Base-by-base conservation (phyloP, 1,284 basidiomycete genomes). In the Phellinidium pouzarii region DNA sequence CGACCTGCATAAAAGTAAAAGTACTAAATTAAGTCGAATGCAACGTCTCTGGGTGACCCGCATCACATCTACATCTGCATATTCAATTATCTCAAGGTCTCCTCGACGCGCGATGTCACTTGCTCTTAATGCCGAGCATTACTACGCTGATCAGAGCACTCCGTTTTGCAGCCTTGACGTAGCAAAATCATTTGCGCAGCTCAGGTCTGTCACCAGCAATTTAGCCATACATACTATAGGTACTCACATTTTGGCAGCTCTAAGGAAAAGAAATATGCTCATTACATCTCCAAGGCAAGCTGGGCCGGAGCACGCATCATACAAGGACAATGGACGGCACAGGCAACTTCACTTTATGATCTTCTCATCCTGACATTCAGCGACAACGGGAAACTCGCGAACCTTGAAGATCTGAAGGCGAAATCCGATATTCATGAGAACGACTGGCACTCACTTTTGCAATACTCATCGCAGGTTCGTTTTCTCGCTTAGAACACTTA, bases 241-340 rank as follows among this genome's bases (percentile, higher is more conserved):
- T 12, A 34, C 51, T 44, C 19, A 48, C 20, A n/a, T 2, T 36
- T 7, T 41, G 47, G 5, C 50, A 89, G 85, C 53, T 69, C 78
- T 4, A 78, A 76, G 60, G 88, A 91, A 64, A 87, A 86, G 68
- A 76, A 82, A 57, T 91, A 91, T 60, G 78, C 84, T 1, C 86
- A 91, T 65, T 81, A 77, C 61, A 46, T 89, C 14, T 76, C 75
- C 8, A 60, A 79, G 59, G 87, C 87, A 6, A 79, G 81, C 0
- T 92, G 90, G 89, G 84, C 85, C 0, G 89, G 90, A 31, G 86
- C 79, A 44, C 76, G 85, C 43, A 84, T 92, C 66, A 86, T 91
- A 55, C 85, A 90, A 70, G 83, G 76, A 62, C 88, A 91, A 69
- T 89, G 84, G 81, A 86, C 87, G 0, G 72, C 79, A 0, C 74